These are phyloP conservation scores for Geotrichum candidum DNA, from an alignment of 1,139 yeast species.

Conservation along the genomic window DNA sequence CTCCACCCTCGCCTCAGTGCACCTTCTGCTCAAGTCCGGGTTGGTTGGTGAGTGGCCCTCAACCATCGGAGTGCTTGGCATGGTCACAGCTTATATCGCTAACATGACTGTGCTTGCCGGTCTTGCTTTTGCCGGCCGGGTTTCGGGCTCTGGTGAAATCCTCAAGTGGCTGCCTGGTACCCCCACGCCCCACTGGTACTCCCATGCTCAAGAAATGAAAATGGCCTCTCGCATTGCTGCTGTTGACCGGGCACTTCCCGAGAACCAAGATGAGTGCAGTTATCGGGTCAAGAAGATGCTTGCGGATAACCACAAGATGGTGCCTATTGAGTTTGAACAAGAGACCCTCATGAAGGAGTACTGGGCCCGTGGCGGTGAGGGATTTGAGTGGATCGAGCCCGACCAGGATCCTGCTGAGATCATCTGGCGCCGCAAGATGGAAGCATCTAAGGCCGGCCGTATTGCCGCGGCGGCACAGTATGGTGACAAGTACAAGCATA, in stretches of 20 bases:
- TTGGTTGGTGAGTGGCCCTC: slow-evolving; percentile 39
- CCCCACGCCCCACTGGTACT: slow-evolving; percentile 57
- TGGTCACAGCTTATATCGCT: slow-evolving; percentile 57
- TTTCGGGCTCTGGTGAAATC: slow-evolving; percentile 54
- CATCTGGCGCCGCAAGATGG: slow-evolving; percentile 18
- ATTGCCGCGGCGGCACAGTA: slow-evolving; percentile 12
- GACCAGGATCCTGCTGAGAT: slow-evolving; percentile 68
- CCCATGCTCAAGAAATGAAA: slow-evolving; percentile 61
- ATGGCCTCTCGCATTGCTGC: slow-evolving; percentile 63
- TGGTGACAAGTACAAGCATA: slow-evolving; percentile 23
- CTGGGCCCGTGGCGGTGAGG: slow-evolving; percentile 72
- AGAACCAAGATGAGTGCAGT: slow-evolving; percentile 37
- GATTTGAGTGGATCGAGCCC: slow-evolving; percentile 75
- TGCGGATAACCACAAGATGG: slow-evolving; percentile 25
- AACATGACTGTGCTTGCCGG: slow-evolving; percentile 52
- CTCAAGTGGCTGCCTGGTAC: slow-evolving; percentile 64
- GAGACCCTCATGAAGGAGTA: slow-evolving; percentile 59
- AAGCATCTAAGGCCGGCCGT: slow-evolving; percentile 11
- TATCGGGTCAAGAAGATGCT: slow-evolving; percentile 31
- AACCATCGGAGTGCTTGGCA: slow-evolving; percentile 44
- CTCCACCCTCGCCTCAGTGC: slow-evolving; percentile 32
- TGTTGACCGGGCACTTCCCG: slow-evolving; percentile 45
- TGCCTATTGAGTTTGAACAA: slow-evolving; percentile 60
- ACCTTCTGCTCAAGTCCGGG: slow-evolving; percentile 33
- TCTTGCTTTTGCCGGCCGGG: slow-evolving; percentile 51